A percentile compares a stretch with the other conserved stretches of the same genome.
Conservation (phyloP, 2,329 filamentous ascomycete species). For the Thelonectria discophora region DNA sequence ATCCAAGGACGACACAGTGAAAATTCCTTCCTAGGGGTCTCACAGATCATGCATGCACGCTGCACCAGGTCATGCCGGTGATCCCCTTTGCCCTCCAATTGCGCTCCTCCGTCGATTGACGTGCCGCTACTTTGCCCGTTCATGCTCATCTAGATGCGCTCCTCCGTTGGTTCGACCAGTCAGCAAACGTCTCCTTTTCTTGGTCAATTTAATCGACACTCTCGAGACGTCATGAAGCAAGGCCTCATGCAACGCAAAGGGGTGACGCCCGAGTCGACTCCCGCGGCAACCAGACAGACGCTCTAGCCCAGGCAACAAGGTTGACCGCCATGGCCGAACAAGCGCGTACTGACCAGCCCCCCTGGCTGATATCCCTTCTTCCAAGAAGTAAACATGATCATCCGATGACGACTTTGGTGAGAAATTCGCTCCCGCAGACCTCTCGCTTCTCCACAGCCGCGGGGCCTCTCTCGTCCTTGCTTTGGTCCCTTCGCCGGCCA, state of each 20-base stretch:
- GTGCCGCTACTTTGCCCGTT: constrained; percentile 12
- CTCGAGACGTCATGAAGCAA: not conserved
- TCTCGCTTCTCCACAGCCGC: constrained; percentile 21
- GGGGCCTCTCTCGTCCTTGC: not conserved
- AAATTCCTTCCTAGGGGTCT: not conserved
- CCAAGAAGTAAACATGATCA: constrained; percentile 1
- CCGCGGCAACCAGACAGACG: constrained; percentile 9
- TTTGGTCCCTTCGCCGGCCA: not conserved
- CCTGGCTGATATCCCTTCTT: not conserved
- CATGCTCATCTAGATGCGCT: constrained; percentile 10
- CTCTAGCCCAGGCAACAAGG: not conserved
- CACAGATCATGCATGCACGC: constrained; percentile 24
- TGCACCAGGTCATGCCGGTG: too few relatives aligned
- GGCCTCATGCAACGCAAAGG: not conserved
- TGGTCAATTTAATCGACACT: constrained; percentile 8
- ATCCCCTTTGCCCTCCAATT: too few relatives aligned
- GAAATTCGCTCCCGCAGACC: constrained; percentile 18
- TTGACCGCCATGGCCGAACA: constrained; percentile 3
- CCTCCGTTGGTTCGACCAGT: constrained; percentile 9
- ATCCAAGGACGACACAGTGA: constrained; percentile 9
- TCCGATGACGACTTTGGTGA: constrained; percentile 3
- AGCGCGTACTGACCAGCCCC: constrained; percentile 6
- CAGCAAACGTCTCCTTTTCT: not conserved
- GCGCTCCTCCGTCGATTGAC: constrained; percentile 5
- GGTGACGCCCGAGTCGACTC: not conserved